Evolutionary conservation across 23 red algal genomes (phyloP).

Genomic region (Chondrus crispus): DNA sequence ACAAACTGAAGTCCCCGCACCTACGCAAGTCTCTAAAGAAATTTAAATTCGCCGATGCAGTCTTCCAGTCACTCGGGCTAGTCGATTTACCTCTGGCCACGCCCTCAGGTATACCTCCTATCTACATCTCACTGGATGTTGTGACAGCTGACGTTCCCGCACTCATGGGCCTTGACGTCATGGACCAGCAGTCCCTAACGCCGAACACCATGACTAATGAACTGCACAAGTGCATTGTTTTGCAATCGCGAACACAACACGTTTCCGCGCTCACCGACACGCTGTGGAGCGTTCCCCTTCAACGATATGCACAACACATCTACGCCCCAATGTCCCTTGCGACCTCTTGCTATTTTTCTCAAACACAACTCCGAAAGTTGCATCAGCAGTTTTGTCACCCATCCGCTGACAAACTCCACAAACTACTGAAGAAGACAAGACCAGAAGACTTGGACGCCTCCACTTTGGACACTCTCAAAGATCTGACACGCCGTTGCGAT

Average conservation of each 20-base stretch:
- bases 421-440: not conserved
- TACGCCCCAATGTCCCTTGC: not conserved
- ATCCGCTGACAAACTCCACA: not conserved
- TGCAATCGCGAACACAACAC: too few relatives aligned
- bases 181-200: not conserved
- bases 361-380: not conserved
- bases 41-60: not conserved
- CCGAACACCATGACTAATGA: not conserved
- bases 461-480: not conserved
- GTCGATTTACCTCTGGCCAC: not conserved
- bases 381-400: not conserved
- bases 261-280: too few relatives aligned
- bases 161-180: not conserved
- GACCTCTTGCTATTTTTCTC: not conserved
- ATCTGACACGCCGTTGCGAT: not conserved
- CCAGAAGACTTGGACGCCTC: not conserved
- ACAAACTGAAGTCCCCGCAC: not conserved
- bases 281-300: not conserved
- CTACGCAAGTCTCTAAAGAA: not conserved
- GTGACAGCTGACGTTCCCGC: slow-evolving; percentile 7
- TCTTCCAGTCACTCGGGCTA: not conserved
- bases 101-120: not conserved
- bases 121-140: not conserved
- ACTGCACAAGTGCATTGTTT: not conserved
- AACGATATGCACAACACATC: not conserved